Percentiles rank a stretch among this genome's conserved stretches.
Conservation (phyloP, 1,139 yeast genomes). For the Magnusiomyces fungicola region DNA sequence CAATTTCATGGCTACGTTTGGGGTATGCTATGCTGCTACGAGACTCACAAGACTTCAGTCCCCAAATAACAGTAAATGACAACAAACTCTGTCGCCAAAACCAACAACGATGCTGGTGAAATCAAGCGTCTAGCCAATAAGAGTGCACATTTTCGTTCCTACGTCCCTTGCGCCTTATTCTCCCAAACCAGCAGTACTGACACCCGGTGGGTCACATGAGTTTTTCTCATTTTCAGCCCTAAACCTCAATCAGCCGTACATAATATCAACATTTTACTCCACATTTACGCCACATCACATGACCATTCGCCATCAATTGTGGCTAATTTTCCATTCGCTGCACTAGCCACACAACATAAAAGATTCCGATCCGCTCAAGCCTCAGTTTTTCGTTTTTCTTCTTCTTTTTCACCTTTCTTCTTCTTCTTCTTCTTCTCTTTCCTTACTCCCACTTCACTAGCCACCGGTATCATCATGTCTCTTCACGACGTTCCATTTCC, state of each 20-base stretch:
- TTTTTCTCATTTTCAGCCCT: no score
- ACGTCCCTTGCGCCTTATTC: no score
- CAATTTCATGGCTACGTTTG: no score
- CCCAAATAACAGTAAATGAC: no score
- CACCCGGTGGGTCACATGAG: no score
- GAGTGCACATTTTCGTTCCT: no score
- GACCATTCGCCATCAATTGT: constrained; percentile 15
- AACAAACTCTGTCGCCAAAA: no score
- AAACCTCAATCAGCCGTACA: constrained; percentile 2
- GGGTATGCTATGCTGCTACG: no score
- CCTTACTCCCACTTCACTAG: neutral
- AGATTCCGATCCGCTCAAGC: neutral
- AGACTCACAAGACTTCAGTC: no score
- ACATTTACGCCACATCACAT: constrained; percentile 12
- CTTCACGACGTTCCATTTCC: constrained; percentile 19
- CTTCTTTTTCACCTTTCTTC: neutral
- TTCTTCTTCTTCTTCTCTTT: neutral
- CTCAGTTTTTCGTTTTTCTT: neutral
- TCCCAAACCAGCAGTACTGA: no score
- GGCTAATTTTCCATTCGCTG: constrained; percentile 15
- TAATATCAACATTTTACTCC: neutral
- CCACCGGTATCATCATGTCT: neutral
- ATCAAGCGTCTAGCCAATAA: no score
- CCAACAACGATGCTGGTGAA: no score
- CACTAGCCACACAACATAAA: constrained; percentile 5